Evolutionary conservation across 1,284 basidiomycete species (phyloP), one percentile per base, ranked within the genome.

Genomic region (Gomphus sp.): DNA sequence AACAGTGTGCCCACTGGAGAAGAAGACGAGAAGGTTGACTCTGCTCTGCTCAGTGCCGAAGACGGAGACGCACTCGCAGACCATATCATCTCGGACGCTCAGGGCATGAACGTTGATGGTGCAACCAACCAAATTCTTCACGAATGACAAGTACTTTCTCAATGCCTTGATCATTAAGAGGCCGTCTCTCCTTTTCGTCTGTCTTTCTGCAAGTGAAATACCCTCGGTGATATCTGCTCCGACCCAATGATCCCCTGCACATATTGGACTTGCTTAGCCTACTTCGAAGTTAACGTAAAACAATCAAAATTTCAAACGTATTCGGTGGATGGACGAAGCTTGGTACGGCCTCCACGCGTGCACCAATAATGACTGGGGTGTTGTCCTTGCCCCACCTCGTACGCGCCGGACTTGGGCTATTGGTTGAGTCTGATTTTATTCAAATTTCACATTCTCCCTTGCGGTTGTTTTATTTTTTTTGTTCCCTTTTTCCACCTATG

Each of bases 381-480:
- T 49, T 47, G 31, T 31, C 48, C 18, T 57, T 34, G 16, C 16
- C 39, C 45, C 56, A 11, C 18, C 36, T 25, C 28, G 50, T 37
- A 44, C 51, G 57, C 41, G 70, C 65, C 67, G 69, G 64, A 61
- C 63, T 76, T 76, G 80, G 80, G 81, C 78, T 82, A 76, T 81
- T 82, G 77, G 80, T 82, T 81, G 80, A 75, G 70, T 69, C 70
- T 69, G 52, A 77, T 71, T 74, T 77, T 76, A 76, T 78, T 71
- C 71, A 73, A 71, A 76, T 71, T 67, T 60, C 67, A 68, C 74
- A 61, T 64, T 63, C 67, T 55, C 12, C 7, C 9, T 37, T 37
- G 36, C 10, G 28, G 28, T 31, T 31, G 28, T 31, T 31, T 31
- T 37, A 12, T 37, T 58, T 37, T 18, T 71, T 70, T 72, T 71